phyloP scores from a whole-genome alignment of 164 flowering plant genomes.

The Magnolia changhungtana region DNA sequence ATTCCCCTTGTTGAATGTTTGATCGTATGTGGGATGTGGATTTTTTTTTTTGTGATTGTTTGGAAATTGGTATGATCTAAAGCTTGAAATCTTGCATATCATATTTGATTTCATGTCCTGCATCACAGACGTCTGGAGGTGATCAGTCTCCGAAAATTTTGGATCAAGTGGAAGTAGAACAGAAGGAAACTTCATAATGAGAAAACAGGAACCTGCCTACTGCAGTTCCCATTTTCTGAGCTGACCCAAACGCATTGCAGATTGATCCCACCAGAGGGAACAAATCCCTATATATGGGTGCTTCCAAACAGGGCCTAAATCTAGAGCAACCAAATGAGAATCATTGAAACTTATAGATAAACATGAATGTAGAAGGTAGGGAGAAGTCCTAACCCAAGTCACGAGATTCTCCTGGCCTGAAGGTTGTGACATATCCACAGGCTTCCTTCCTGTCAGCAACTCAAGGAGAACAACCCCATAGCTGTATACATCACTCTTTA shows the following conservation, averaged over 20 bases:
- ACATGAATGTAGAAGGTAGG: not conserved
- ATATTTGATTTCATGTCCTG: too few relatives aligned
- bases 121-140: too few relatives aligned
- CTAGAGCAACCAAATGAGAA: constrained; percentile 5
- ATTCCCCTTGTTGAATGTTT: too few relatives aligned
- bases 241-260: not conserved
- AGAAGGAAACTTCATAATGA: not conserved
- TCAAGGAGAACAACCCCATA: constrained; percentile 98
- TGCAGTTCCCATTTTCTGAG: not conserved
- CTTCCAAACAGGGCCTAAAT: not conserved
- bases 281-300: not conserved
- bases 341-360: not conserved
- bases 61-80: too few relatives aligned
- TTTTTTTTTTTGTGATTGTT: too few relatives aligned
- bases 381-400: constrained; percentile 67
- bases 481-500: constrained; percentile 97
- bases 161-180: not conserved
- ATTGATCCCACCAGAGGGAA: too few relatives aligned
- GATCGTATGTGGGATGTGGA: too few relatives aligned
- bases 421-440: constrained; percentile 97
- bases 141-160: too few relatives aligned
- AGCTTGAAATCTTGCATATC: too few relatives aligned
- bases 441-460: constrained; percentile 86
- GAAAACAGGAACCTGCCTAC: not conserved
- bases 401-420: constrained; percentile 96